Conservation (phyloP, 345 rosid genomes). For the Aquilaria sinensis region DNA sequence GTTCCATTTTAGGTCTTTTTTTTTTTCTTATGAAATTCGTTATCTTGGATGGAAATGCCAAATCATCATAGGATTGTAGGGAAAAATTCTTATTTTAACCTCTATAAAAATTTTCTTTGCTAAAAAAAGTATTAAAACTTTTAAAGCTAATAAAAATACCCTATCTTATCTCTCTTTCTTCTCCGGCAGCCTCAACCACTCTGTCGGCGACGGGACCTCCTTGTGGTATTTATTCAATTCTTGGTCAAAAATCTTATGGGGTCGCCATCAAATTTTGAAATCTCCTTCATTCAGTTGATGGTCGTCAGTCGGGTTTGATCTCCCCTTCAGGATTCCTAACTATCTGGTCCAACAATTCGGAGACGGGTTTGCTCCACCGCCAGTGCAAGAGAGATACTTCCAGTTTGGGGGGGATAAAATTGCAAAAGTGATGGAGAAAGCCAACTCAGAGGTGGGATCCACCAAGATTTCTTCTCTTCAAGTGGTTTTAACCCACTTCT, state of each 20-base stretch:
- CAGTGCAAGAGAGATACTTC: constrained; percentile 18
- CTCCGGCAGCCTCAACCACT: constrained; percentile 24
- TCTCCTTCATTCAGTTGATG: constrained; percentile 10
- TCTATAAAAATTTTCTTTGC: too few relatives aligned
- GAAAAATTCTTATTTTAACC: not conserved
- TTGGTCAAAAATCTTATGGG: constrained; percentile 37
- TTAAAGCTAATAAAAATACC: too few relatives aligned
- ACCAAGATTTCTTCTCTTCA: constrained; percentile 32
- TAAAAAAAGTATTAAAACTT: too few relatives aligned
- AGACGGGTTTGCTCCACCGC: not conserved
- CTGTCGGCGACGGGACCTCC: constrained; percentile 25
- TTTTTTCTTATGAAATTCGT: too few relatives aligned
- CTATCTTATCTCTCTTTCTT: too few relatives aligned
- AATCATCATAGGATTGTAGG: too few relatives aligned
- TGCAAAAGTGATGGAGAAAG: constrained; percentile 30
- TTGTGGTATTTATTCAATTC: constrained; percentile 40
- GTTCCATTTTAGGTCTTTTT: too few relatives aligned
- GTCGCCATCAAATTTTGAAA: not conserved
- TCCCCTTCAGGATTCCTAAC: constrained; percentile 13
- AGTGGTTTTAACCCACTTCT: constrained; percentile 27
- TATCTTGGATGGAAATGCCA: too few relatives aligned
- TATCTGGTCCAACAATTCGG: not conserved
- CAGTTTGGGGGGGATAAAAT: constrained; percentile 25
- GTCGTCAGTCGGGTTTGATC: constrained; percentile 1
- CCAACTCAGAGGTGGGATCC: constrained; percentile 22